Evolutionary conservation across 2,329 filamentous ascomycete genomes (phyloP).

Genomic region (Colletotrichum neosansevieriae): DNA sequence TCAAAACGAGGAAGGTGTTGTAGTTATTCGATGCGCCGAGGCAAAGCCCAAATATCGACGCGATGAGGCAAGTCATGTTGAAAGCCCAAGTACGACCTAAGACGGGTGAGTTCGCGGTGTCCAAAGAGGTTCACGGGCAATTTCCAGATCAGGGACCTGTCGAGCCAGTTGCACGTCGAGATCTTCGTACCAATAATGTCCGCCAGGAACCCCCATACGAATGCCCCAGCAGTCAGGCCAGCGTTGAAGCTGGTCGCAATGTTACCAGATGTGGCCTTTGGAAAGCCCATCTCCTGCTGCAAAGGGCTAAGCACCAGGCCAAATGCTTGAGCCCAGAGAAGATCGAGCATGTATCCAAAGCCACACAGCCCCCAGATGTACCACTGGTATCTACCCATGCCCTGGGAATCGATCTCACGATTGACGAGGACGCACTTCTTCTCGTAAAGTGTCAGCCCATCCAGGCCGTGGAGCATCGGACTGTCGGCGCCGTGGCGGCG

Average conservation of each 20-base stretch:
- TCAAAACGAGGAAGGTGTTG: constrained; percentile 63
- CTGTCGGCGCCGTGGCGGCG: neutral
- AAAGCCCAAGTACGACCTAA: constrained; percentile 66
- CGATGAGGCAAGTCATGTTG: constrained; percentile 68
- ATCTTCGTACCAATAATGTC: constrained; percentile 57
- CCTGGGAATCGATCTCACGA: constrained; percentile 62
- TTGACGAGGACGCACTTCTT: constrained; percentile 52
- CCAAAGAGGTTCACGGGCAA: neutral
- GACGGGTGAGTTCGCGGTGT: neutral
- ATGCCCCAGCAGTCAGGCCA: constrained; percentile 66
- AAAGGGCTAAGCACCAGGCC: constrained; percentile 65
- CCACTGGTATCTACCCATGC: constrained; percentile 67
- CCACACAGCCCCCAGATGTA: constrained; percentile 65
- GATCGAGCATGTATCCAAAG: constrained; percentile 66
- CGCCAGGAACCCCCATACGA: constrained; percentile 67
- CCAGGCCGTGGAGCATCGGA: constrained; percentile 38
- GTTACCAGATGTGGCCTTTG: constrained; percentile 51
- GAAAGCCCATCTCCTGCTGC: constrained; percentile 69
- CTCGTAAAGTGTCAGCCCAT: constrained; percentile 48
- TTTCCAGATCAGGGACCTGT: constrained; percentile 5
- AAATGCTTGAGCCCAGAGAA: constrained; percentile 70
- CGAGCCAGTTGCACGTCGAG: neutral
- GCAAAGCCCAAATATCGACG: constrained; percentile 64
- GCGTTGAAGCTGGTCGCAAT: constrained; percentile 67
- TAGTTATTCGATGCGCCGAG: constrained; percentile 63